Conservation (phyloP, 352 stramenopile genomes). For the Pythium insidiosum region DNA sequence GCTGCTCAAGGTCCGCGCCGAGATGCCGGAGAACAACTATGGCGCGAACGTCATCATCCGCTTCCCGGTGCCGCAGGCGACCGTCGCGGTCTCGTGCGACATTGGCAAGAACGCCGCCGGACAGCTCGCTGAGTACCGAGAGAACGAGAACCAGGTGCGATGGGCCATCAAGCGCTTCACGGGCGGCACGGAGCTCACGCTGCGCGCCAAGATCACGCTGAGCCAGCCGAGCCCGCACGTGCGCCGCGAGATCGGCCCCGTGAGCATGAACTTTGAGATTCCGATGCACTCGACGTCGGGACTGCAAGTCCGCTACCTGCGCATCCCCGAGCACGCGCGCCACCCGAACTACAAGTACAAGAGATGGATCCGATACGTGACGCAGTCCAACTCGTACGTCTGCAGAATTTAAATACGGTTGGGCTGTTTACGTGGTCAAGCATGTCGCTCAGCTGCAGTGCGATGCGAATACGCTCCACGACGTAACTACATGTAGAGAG, state of each 20-base stretch:
- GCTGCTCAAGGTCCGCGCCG: conserved; percentile 87
- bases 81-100: conserved; percentile 69
- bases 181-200: conserved; percentile 91
- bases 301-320: conserved; percentile 96
- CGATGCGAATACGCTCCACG: no score
- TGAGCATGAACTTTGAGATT: conserved; percentile 99
- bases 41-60: conserved; percentile 94
- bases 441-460: no score
- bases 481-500: no score
- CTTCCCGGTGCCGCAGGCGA: conserved; percentile 89
- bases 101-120: conserved; percentile 66
- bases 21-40: conserved; percentile 93
- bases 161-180: conserved; percentile 97
- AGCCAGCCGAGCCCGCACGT: conserved; percentile 64
- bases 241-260: conserved; percentile 93
- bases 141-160: conserved; percentile 93
- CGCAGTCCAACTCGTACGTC: conserved; percentile 97
- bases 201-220: conserved; percentile 90
- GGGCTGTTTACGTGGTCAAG: no score
- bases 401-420: conserved; percentile 94
- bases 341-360: conserved; percentile 98
- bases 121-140: conserved; percentile 93
- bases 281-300: conserved; percentile 99
- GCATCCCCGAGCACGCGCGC: conserved; percentile 93
- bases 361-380: conserved; percentile 99